Conservation (phyloP, 345 rosid genomes). For the Gynandropsis gynandra region DNA sequence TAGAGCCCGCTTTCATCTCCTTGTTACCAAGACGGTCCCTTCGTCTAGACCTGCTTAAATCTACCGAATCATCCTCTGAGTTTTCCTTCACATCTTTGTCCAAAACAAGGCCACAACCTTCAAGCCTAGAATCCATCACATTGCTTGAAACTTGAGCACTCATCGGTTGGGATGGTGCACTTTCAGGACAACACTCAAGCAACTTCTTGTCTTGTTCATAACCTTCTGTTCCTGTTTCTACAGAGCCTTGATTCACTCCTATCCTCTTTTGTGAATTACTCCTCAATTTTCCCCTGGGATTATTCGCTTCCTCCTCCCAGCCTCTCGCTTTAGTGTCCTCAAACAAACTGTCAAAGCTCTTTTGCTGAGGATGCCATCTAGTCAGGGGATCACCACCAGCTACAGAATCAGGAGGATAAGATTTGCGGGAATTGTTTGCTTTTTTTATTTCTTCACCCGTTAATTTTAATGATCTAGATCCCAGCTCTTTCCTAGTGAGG, state of each 20-base stretch:
- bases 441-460: conserved; percentile 19
- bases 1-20: conserved; percentile 22
- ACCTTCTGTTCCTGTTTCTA: conserved; percentile 18
- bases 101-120: conserved; percentile 1
- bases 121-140: conserved; percentile 17
- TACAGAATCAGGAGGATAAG: conserved; percentile 23
- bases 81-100: conserved; percentile 20
- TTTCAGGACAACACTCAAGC: conserved; percentile 10
- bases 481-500: conserved; percentile 15
- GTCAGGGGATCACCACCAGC: conserved; percentile 9
- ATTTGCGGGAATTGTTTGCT: conserved; percentile 23
- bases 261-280: conserved; percentile 12
- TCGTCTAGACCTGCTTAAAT: conserved; percentile 4
- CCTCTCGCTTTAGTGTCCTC: conserved; percentile 14
- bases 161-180: conserved; percentile 10
- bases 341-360: conserved; percentile 6
- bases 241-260: conserved; percentile 19
- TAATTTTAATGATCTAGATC: conserved; percentile 23
- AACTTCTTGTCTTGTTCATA: conserved; percentile 2
- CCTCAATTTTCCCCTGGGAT: neutral
- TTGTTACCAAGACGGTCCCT: conserved; percentile 16
- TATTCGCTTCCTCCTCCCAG: neutral
- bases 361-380: conserved; percentile 9
- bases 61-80: conserved; percentile 13
- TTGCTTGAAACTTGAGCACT: conserved; percentile 19